Base-by-base conservation (phyloP, 2,329 filamentous ascomycete genomes). In the Fusarium bulbicola region DNA sequence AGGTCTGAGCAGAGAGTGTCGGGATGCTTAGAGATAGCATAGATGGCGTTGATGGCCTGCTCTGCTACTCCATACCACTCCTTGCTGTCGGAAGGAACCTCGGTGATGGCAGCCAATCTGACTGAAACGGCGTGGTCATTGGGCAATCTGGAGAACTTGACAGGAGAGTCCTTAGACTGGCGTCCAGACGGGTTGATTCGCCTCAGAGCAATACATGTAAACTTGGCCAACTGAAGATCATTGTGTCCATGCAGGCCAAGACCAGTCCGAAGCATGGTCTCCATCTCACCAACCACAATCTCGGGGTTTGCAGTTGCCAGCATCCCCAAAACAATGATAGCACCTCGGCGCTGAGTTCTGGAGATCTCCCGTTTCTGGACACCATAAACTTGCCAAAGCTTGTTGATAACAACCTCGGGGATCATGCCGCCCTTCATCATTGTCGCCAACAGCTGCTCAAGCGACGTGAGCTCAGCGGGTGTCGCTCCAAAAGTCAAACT, bases 321-420 rank as follows among this genome's bases (percentile, higher is more conserved):
- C 97, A 99, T 99, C 21, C 97, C 95, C 6, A 99, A 87, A 12
- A 98, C 93, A 73, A 99, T 98, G 80, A 99, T 98, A 56, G 96
- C 92, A 32, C 96, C 96, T 47, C 96, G 90, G 70, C 96, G 90
- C 81, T 98, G 96, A 5, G 91, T 95, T 77, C 91, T 92, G 2
- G 96, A 98, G 49, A 98, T 98, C 65, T 98, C 95, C 69, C 93
- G 92, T 84, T 92, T 96, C 79, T 97, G 95, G 49, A 98, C 92
- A 43, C 95, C 94, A 79, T 99, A 99, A 7, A 99, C 95, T 79
- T 97, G 95, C 96, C 97, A 99, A 11, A 99, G 86, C 84, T 98
- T 99, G 59, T 92, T 89, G 54, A 98, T 89, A 56, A 99, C 95
- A 3, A 92, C 85, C 26, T 97, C 94, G 4, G 93, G 92, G 70